Base-by-base conservation (phyloP, 345 rosid species). In the Citrus medica region DNA sequence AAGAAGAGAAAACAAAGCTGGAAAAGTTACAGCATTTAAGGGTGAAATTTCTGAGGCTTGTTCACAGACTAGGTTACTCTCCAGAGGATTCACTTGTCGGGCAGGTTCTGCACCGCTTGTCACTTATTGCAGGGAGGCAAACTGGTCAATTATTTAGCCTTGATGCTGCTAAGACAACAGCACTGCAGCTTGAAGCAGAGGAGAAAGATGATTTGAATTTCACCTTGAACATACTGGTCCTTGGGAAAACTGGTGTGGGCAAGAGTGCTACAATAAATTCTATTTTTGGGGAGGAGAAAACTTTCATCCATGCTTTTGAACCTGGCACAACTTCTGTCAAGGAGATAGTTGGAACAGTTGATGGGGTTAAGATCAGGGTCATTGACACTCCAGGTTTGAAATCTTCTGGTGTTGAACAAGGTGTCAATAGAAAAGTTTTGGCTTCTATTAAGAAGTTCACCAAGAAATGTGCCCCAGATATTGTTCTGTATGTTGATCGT, bases 241-340 rank as follows among this genome's bases (percentile, higher is more conserved):
- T 96, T 59, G 99, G 98, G 69, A 93, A 96, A 85, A 85, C 96
- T 10, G 97, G 99, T 66, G 97, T 93, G 78, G 99, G 98, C 12
- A 96, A 96, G 82, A 95, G 99, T 82, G 96, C 99, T 68, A 92
- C 95, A 33, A 88, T 92, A 69, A 95, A 95, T 85, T 91, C 99
- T 56, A 89, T 95, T 76, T 90, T 95, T 83, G 94, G 92, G 4
- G 93, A 92, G 78, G 88, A 86, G 80, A 95, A 86, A 82, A 81
- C 94, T 7, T 74, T 67, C 68, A 86, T 90, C 82, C 81, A 95
- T 80, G 95, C 99, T 30, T 95, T 93, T 87, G 93, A 88, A 76
- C 87, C 89, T 58, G 92, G 95, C 81, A 93, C 98, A 25, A 74
- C 85, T 64, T 83, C 87, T 16, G 94, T 92, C 55, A 92, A 86